phyloP scores from a whole-genome alignment of 164 flowering plant genomes.

The Litsea cubeba region DNA sequence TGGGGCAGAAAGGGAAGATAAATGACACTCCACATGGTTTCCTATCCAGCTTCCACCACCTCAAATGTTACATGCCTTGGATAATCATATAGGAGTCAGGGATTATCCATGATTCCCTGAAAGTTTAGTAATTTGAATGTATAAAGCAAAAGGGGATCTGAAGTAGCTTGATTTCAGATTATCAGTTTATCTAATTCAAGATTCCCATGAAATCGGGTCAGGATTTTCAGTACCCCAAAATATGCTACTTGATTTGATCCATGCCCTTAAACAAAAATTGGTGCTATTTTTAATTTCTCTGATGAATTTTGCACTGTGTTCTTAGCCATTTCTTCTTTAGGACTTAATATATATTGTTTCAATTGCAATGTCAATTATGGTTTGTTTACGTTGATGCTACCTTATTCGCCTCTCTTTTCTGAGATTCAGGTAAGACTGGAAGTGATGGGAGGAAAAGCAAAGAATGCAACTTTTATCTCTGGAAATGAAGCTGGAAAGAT shows the following conservation, averaged over 20 bases:
- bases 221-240: too few species aligned
- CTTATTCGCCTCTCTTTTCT: not conserved
- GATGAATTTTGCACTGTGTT: not conserved
- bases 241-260: not conserved
- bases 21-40: too few species aligned
- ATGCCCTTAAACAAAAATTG: not conserved
- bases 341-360: not conserved
- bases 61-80: too few species aligned
- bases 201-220: too few species aligned
- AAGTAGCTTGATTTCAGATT: too few species aligned
- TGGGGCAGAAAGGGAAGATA: too few species aligned
- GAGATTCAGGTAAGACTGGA: constrained; percentile 70
- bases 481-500: constrained; percentile 95
- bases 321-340: not conserved
- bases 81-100: too few species aligned
- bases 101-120: too few species aligned
- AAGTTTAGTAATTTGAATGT: too few species aligned
- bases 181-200: too few species aligned
- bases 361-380: not conserved
- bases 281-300: not conserved
- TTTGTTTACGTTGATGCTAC: not conserved
- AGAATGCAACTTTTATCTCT: constrained; percentile 88
- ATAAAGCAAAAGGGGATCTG: too few species aligned
- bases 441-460: constrained; percentile 97
- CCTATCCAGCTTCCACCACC: too few species aligned